Conservation (phyloP, 169 alveolate species). For the Plasmodium vivax region DNA sequence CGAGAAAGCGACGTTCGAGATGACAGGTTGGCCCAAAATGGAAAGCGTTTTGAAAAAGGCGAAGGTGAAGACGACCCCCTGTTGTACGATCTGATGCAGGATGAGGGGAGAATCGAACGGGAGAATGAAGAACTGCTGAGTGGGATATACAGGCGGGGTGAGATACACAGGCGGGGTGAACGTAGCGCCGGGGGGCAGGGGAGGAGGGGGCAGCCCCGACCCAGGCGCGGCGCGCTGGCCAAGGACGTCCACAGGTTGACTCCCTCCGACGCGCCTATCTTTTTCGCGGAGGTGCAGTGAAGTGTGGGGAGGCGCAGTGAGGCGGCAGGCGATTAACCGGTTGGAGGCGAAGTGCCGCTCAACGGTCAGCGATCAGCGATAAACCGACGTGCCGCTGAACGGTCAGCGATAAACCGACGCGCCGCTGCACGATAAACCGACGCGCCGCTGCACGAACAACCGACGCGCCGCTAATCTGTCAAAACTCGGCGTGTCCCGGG, state of each 20-base stretch:
- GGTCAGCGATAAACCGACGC: too few species aligned
- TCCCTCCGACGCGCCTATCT: conserved; percentile 44
- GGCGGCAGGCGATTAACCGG: background rate
- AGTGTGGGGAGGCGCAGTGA: background rate
- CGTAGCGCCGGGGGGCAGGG: background rate
- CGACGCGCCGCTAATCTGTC: conserved; percentile 24
- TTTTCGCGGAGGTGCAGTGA: conserved; percentile 23
- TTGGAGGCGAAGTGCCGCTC: too few species aligned
- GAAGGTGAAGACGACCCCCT: background rate
- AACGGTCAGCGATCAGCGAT: too few species aligned
- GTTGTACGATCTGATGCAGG: conserved; percentile 12
- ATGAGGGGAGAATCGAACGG: background rate
- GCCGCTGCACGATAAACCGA: too few species aligned
- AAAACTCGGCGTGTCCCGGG: conserved; percentile 96
- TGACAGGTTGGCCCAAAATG: background rate
- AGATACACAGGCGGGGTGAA: conserved; percentile 19
- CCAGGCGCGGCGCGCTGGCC: conserved; percentile 18
- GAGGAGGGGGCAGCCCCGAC: background rate
- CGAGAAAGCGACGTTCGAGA: background rate
- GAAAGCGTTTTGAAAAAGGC: background rate
- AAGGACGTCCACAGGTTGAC: conserved; percentile 13
- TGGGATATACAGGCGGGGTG: conserved; percentile 26
- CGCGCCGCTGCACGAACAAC: too few species aligned
- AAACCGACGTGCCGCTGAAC: too few species aligned
- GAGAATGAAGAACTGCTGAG: conserved; percentile 26